Evolutionary conservation across 2,329 filamentous ascomycete genomes (phyloP), one percentile per base, ranked within the genome.

Genomic region (Fusarium beomiforme): DNA sequence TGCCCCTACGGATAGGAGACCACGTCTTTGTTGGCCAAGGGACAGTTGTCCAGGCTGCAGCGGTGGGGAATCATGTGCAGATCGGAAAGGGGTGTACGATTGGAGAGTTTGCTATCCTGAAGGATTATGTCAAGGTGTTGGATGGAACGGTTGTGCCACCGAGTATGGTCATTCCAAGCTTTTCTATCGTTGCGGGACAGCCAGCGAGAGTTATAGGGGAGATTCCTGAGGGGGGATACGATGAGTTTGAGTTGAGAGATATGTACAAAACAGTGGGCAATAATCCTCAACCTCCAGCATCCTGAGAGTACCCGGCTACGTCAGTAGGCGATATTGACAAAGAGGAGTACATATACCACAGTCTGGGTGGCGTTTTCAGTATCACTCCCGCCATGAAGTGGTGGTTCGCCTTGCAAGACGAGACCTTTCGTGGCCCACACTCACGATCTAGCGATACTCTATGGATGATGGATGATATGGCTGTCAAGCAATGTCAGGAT

Each of bases 141-240:
- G 94, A 97, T 66, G 92, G 92, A 33, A 90, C 93, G 0, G 91
- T 98, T 7, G 88, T 99, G 9, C 93, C 96, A 4, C 86, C 92
- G 1, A 92, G 94, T 67, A 97, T 97, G 91, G 93, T 98, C 26
- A 92, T 98, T 59, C 94, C 95, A 2, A 95, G 94, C 78, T 97
- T 96, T 79, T 95, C 91, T 59, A 89, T 98, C 59, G 94, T 99
- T n/a, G 95, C 91, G 0, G 94, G 94, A 0, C 85, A 89, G 77
- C 94, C 94, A 2, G 94, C 91, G 1, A 86, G 92, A 60, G 91
- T 97, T 50, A 87, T 97, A 7, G 94, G 93, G 2, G 94, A 97
- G 82, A 87, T 97, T 4, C 89, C 90, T 0, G 92, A 94, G 78
- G 92, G 93, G 3, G 89, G 86, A 0, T 84, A 88, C 57, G 89